Evolutionary conservation across 2,329 filamentous ascomycete species (phyloP).

Genomic region (Allantophomopsis cytisporea): DNA sequence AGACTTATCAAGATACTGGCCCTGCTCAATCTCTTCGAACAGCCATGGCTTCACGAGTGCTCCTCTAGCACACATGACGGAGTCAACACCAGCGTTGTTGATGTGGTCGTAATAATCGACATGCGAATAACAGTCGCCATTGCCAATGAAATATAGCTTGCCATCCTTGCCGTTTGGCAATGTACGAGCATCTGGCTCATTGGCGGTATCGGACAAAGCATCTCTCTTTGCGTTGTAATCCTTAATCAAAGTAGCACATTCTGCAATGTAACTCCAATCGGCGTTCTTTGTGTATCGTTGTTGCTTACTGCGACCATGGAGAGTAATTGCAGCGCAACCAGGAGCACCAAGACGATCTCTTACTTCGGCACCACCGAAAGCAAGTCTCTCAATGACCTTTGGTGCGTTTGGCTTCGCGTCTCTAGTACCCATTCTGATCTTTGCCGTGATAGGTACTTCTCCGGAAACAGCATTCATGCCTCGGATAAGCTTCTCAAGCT

Average conservation of each 20-base stretch:
- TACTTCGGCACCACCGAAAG: conserved; percentile 65
- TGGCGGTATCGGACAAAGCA: conserved; percentile 58
- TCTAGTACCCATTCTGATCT: conserved; percentile 84
- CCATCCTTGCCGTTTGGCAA: conserved; percentile 51
- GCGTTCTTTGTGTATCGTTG: conserved; percentile 85
- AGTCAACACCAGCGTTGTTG: conserved; percentile 67
- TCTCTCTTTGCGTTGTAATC: conserved; percentile 59
- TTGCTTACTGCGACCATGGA: conserved; percentile 87
- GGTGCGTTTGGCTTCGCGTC: conserved; percentile 67
- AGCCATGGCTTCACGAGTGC: conserved; percentile 97
- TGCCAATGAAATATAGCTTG: conserved; percentile 83
- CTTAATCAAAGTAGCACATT: conserved; percentile 76
- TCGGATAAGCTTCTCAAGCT: conserved; percentile 86
- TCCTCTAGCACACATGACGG: conserved; percentile 94
- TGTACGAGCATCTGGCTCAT: conserved; percentile 63
- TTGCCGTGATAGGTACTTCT: conserved; percentile 83
- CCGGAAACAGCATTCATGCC: conserved; percentile 93
- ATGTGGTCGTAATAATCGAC: conserved; percentile 73
- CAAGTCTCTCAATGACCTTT: conserved; percentile 70
- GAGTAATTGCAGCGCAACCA: conserved; percentile 86
- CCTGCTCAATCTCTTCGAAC: conserved; percentile 87
- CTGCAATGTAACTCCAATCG: conserved; percentile 92
- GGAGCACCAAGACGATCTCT: conserved; percentile 57
- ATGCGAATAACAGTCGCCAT: conserved; percentile 93
- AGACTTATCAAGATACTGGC: conserved; percentile 93